phyloP scores from a whole-genome alignment of 371 early-diverging fungal genomes.

The Apophysomyces variabilis region DNA sequence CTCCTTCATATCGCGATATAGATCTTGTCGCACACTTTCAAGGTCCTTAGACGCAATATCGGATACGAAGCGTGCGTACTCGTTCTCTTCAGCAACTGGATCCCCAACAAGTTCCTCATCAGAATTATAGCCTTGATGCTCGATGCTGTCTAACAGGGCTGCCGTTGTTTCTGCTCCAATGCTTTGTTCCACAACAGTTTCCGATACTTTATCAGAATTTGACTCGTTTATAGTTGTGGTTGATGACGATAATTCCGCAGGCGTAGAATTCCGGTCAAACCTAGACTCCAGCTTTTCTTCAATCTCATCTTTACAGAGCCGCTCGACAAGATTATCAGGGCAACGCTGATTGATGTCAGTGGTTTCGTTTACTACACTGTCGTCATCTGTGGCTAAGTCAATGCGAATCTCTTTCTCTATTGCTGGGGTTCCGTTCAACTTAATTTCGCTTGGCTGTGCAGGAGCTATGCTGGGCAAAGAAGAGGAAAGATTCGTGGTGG shows the following conservation, averaged over 20 bases:
- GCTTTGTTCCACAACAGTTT: constrained; percentile 5
- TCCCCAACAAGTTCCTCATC: constrained; percentile 40
- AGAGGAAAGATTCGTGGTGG: neutral
- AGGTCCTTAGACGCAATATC: constrained; percentile 51
- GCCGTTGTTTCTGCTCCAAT: neutral
- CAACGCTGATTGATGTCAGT: too few species aligned
- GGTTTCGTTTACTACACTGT: too few species aligned
- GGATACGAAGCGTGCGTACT: constrained; percentile 59
- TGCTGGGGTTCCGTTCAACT: too few species aligned
- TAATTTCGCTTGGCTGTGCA: too few species aligned
- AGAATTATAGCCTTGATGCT: constrained; percentile 43
- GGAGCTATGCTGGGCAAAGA: neutral
- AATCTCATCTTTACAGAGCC: too few species aligned
- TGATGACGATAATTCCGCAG: too few species aligned
- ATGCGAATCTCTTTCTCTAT: too few species aligned
- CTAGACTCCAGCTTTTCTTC: too few species aligned
- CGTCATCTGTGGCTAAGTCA: too few species aligned
- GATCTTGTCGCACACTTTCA: constrained; percentile 47
- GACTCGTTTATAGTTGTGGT: too few species aligned
- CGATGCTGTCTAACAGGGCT: neutral
- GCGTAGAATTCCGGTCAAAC: too few species aligned
- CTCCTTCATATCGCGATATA: constrained; percentile 63
- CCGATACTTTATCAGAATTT: neutral
- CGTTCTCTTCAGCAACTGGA: constrained; percentile 54
- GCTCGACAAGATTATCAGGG: too few species aligned